Conservation (phyloP, 108 stramenopile genomes). For the Conticribra weissflogii region DNA sequence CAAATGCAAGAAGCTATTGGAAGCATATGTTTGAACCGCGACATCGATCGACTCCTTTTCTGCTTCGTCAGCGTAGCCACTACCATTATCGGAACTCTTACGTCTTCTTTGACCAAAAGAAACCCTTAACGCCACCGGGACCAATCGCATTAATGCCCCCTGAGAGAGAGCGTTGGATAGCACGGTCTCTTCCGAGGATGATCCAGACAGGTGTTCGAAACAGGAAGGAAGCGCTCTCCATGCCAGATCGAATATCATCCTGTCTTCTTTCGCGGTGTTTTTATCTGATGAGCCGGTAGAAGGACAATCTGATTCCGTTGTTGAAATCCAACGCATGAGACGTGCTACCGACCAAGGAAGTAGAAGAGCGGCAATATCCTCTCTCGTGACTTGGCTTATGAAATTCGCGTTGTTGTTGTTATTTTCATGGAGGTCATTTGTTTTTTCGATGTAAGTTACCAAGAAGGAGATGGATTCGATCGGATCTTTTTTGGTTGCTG, state of each 20-base stretch:
- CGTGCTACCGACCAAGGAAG: constrained; percentile 45
- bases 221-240: constrained; percentile 35
- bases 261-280: background rate
- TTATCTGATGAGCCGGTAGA: background rate
- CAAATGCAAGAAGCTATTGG: constrained; percentile 16
- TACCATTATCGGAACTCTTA: background rate
- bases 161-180: constrained; percentile 29
- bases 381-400: background rate
- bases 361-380: constrained; percentile 40
- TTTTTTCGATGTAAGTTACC: background rate
- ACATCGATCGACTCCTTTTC: constrained; percentile 19
- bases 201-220: constrained; percentile 6
- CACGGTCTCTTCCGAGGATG: constrained; percentile 5
- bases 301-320: background rate
- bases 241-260: background rate
- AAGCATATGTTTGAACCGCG: constrained; percentile 13
- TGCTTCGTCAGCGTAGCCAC: too few relatives aligned
- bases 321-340: constrained; percentile 9
- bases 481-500: background rate
- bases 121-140: background rate
- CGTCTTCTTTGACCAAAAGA: background rate
- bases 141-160: constrained; percentile 15
- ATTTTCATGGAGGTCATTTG: background rate
- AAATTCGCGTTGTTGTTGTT: background rate
- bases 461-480: constrained; percentile 18